Evolutionary conservation across 352 stramenopile genomes (phyloP), one percentile per base, ranked within the genome.

Genomic region (Globisporangium solare): DNA sequence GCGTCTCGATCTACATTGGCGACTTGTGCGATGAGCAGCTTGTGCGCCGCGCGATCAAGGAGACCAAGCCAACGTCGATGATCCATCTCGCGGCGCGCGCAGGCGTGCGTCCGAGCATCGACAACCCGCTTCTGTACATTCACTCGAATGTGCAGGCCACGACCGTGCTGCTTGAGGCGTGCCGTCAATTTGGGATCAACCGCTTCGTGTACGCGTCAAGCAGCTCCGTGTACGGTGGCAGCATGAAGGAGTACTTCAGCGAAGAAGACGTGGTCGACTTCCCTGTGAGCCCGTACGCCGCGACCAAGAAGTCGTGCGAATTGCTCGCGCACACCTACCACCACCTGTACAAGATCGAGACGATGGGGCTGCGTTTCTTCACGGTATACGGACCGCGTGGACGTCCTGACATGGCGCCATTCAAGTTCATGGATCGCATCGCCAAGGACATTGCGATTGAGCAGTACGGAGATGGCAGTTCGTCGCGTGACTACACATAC

Each of bases 391-490:
- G 97, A 3, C 90, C 91, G 14, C 74, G 94, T 17, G 97, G 97
- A 11, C 78, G 97, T 40, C 96, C 97, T 14, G 97, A 99, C 70
- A 99, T 99, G 97, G 96, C 97, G 10, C 94, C 96, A 32, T 99
- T 98, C 83, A 98, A 98, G 83, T 99, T 99, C 60, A 98, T 99
- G 75, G 91, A 99, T 68, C 75, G 90, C 40, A 92, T 99, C n/a
- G 90, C 77, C 17, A 74, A 83, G 18, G 97, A 89, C 39, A 54
- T 95, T 24, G 67, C 92, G 42, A 98, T 99, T 40, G 88, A 99
- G 56, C 93, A 99, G 73, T 99, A 98, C 74, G 96, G 96, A 32
- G 95, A 99, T 67, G 96, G 96, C 27, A 92, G 73, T 6, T 98
- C 92, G 8, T 94, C 73, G 48, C 76, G 96, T 35, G 97, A 99